Conservation (phyloP, 2,329 filamentous ascomycete species). For the Diaporthe nobilis region DNA sequence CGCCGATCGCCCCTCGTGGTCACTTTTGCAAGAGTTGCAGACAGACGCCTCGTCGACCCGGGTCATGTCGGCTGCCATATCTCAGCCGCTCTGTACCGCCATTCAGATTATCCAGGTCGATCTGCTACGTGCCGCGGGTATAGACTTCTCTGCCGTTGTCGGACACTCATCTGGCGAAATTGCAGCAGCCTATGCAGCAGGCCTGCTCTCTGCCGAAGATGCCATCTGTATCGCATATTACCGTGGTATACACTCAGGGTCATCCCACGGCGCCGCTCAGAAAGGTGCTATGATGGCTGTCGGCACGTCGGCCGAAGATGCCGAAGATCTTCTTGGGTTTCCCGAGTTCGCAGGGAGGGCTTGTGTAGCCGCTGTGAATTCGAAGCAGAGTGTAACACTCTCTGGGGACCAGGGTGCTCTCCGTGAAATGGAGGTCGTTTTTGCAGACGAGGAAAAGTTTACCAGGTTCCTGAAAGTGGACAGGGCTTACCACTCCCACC, state of each 20-base stretch:
- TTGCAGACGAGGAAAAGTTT: conserved; percentile 48
- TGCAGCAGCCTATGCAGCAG: conserved; percentile 28
- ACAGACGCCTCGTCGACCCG: too few relatives aligned
- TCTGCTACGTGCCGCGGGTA: conserved; percentile 45
- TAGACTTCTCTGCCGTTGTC: conserved; percentile 46
- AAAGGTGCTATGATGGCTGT: conserved; percentile 30
- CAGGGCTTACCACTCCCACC: conserved; percentile 56
- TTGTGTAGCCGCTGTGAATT: conserved; percentile 48
- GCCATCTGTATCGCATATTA: conserved; percentile 47
- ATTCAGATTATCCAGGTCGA: conserved; percentile 56
- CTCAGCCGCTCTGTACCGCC: conserved; percentile 53
- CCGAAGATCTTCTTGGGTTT: conserved; percentile 39
- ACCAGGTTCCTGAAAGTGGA: conserved; percentile 52
- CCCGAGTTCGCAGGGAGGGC: conserved; percentile 44
- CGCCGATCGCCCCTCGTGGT: neutral
- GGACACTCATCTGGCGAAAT: conserved; percentile 48
- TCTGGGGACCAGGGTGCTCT: conserved; percentile 45
- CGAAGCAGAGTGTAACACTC: neutral
- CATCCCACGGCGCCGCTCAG: neutral
- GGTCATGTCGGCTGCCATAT: conserved; percentile 31
- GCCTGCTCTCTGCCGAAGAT: conserved; percentile 31
- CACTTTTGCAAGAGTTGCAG: neutral
- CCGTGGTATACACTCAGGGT: conserved; percentile 32
- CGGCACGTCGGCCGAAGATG: neutral
- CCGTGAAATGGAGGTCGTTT: conserved; percentile 43